A percentile compares a stretch with the other conserved stretches of the same genome.
Evolutionary conservation across 2,329 filamentous ascomycete species (phyloP).

Genomic region (Phaeosphaeriaceae sp.): DNA sequence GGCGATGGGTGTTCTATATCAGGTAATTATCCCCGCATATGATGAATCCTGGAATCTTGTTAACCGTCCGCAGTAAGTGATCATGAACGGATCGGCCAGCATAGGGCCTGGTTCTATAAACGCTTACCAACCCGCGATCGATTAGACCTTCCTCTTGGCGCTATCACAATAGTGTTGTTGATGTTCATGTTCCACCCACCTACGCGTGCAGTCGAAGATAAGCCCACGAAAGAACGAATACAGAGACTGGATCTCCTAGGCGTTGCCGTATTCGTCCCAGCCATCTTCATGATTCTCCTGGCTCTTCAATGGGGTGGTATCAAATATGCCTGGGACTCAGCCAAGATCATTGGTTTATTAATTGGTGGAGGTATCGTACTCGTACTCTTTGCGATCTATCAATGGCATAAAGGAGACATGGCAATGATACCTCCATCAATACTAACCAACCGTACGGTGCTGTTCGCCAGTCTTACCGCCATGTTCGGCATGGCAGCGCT

Average conservation of each 20-base stretch:
- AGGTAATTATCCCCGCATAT: constrained; percentile 24
- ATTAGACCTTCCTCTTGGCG: constrained; percentile 51
- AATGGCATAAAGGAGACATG: constrained; percentile 32
- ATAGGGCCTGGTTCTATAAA: no score
- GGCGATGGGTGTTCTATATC: constrained; percentile 54
- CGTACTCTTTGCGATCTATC: constrained; percentile 43
- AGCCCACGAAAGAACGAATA: constrained; percentile 1
- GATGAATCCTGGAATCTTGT: no score
- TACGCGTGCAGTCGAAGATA: background rate
- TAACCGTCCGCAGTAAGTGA: no score
- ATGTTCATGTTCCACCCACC: constrained; percentile 10
- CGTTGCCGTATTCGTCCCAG: constrained; percentile 49
- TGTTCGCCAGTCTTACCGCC: constrained; percentile 37
- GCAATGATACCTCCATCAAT: constrained; percentile 51
- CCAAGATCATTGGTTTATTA: constrained; percentile 56
- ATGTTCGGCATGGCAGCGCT: constrained; percentile 44
- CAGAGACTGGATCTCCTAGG: constrained; percentile 56
- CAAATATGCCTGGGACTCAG: constrained; percentile 53
- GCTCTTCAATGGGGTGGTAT: constrained; percentile 56
- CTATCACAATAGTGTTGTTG: constrained; percentile 15
- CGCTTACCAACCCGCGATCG: no score
- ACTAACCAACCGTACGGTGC: constrained; percentile 42
- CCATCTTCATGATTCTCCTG: constrained; percentile 53
- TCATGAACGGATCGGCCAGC: no score
- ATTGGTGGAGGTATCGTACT: constrained; percentile 48